Evolutionary conservation across 306 rosid genomes (phyloP), one percentile per base, ranked within the genome.

Genomic region (Neltuma alba): DNA sequence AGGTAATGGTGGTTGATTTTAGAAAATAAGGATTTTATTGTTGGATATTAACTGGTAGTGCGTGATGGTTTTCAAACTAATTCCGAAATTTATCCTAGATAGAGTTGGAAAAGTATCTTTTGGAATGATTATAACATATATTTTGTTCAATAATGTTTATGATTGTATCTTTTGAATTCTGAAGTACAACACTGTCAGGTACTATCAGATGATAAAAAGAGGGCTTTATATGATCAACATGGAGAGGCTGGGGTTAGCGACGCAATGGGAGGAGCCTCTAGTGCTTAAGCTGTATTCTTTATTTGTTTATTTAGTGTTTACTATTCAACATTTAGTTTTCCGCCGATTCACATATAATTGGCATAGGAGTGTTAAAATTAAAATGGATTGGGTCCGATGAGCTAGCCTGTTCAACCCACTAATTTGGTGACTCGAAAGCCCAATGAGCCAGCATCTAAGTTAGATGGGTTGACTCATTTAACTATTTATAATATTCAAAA

Each of bases 181-280:
- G 84, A 88, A 88, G 91, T 90, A 80, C 79, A 44, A 85, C 84
- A 69, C 80, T 92, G 89, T 82, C 99, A 95, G 99, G 99, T 95
- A 84, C 89, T 95, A 89, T 92, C 99, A 91, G 99, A 92, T 85
- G 99, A 95, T 80, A 91, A 95, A 76, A 92, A 95, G 87, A 90
- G 99, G 84, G 91, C 99, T 78, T 79, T 92, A 78, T 95, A 95
- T 86, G 99, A 95, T 90, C 97, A 89, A 84, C 92, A 89, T 83
- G 99, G 99, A 2, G 99, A 95, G 88, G 97, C 97, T 57, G 99
- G 98, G 65, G 92, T 95, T 80, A 95, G 89, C 86, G 91, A 97
- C 80, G 55, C 94, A 38, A 89, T 92, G 18, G 99, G 98, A 73
- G 99, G 97, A 77, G 81, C 82, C 50, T 88, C 99, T 82, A 91